phyloP scores from a whole-genome alignment of 2,329 filamentous ascomycete species.

The Aspergillus viridinutans region DNA sequence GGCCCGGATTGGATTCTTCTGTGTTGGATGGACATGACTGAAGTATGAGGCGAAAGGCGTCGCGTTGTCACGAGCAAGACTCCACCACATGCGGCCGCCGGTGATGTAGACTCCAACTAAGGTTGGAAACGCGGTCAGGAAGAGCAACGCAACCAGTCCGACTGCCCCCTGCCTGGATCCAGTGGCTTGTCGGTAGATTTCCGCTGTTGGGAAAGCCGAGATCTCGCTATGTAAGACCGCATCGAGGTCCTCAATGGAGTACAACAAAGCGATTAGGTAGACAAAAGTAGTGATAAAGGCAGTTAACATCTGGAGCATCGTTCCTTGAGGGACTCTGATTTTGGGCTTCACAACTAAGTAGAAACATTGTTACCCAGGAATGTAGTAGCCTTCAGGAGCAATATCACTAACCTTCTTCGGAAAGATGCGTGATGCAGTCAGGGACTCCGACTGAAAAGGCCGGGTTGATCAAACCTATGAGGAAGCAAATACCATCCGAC shows the following conservation, averaged over 20 bases:
- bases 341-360: constrained; percentile 23
- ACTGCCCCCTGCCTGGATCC: constrained; percentile 49
- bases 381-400: background rate
- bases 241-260: constrained; percentile 42
- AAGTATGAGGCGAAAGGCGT: constrained; percentile 51
- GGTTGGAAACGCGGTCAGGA: constrained; percentile 51
- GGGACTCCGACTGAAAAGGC: constrained; percentile 63
- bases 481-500: constrained; percentile 42
- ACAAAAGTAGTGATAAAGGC: constrained; percentile 42
- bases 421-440: constrained; percentile 59
- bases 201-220: constrained; percentile 57
- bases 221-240: constrained; percentile 47
- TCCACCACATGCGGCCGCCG: constrained; percentile 57
- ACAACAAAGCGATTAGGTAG: constrained; percentile 46
- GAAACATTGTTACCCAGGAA: background rate
- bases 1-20: constrained; percentile 53
- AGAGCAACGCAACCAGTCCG: constrained; percentile 51
- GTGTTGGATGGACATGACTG: constrained; percentile 43
- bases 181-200: constrained; percentile 61
- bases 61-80: constrained; percentile 55
- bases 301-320: constrained; percentile 43
- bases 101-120: constrained; percentile 54
- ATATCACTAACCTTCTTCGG: constrained; percentile 47
- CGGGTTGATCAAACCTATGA: constrained; percentile 60
- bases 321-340: constrained; percentile 42